Evolutionary conservation across 768 basidiomycete species (phyloP).

Genomic region (Tricholoma bakamatsutake): DNA sequence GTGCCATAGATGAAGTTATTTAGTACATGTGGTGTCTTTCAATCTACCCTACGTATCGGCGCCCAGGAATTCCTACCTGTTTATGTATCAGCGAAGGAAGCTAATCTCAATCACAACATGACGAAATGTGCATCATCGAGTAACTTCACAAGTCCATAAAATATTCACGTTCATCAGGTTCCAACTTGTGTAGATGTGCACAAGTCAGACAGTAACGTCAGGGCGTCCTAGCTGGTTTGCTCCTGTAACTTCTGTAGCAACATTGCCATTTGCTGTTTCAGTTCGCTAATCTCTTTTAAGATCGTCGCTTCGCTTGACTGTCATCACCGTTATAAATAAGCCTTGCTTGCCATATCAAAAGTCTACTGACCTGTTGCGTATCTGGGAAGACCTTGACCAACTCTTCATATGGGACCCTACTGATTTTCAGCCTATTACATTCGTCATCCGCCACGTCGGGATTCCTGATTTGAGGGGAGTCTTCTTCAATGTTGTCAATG

Average conservation of each 20-base stretch:
- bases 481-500: constrained; percentile 52
- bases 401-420: constrained; percentile 63
- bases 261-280: constrained; percentile 42
- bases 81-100: not conserved
- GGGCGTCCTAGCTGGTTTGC: not conserved
- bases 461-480: constrained; percentile 48
- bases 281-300: constrained; percentile 52
- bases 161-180: not conserved
- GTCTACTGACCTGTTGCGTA: constrained; percentile 50
- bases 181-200: not conserved
- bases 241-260: constrained; percentile 33
- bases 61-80: not conserved
- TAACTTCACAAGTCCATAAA: not conserved
- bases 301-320: constrained; percentile 71
- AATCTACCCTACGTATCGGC: not conserved
- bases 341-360: not conserved
- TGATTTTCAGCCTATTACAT: constrained; percentile 55
- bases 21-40: not conserved
- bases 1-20: constrained; percentile 6
- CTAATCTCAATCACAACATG: not conserved
- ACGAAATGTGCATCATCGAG: not conserved
- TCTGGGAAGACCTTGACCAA: constrained; percentile 71
- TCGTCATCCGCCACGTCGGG: constrained; percentile 56
- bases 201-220: not conserved
- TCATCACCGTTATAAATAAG: not conserved